Percentiles rank a stretch among this genome's conserved stretches.
phyloP scores from a whole-genome alignment of 805 yeast species.

The Scheffersomyces stipitis region DNA sequence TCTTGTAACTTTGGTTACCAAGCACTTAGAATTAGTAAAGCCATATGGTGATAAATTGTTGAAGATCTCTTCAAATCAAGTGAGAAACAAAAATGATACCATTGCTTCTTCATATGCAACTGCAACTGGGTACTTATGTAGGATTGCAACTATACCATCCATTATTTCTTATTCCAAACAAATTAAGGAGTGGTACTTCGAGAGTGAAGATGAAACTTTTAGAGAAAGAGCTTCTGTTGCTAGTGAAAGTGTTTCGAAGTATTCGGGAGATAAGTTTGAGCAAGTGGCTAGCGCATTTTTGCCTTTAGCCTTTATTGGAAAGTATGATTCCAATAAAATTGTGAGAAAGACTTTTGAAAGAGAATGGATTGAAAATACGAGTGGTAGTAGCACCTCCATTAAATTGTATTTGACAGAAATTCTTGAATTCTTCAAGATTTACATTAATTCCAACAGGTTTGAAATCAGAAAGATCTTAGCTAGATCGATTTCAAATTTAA shows the following conservation, averaged over 20 bases:
- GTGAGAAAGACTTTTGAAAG: constrained; percentile 52
- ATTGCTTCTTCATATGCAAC: constrained; percentile 75
- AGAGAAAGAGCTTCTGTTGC: constrained; percentile 60
- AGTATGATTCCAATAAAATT: constrained; percentile 55
- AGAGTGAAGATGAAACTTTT: constrained; percentile 39
- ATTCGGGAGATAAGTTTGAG: constrained; percentile 67
- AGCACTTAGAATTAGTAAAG: constrained; percentile 46
- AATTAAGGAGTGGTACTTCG: constrained; percentile 60
- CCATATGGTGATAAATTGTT: constrained; percentile 65
- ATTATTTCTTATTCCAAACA: constrained; percentile 54
- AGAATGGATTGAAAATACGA: constrained; percentile 77
- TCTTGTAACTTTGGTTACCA: constrained; percentile 59
- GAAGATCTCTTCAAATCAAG: constrained; percentile 54
- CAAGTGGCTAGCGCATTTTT: constrained; percentile 61
- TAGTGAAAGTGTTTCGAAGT: constrained; percentile 62
- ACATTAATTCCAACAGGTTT: constrained; percentile 60
- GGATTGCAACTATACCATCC: constrained; percentile 54
- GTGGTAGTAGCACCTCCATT: constrained; percentile 71
- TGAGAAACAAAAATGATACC: constrained; percentile 69
- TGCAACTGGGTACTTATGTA: constrained; percentile 75
- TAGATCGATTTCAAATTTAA: constrained; percentile 58
- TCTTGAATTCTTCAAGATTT: constrained; percentile 44
- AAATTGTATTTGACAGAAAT: constrained; percentile 73
- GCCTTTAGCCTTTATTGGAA: constrained; percentile 79
- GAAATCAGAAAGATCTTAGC: constrained; percentile 70